Evolutionary conservation across 768 basidiomycete genomes (phyloP).

Genomic region (Leccinum broughii): DNA sequence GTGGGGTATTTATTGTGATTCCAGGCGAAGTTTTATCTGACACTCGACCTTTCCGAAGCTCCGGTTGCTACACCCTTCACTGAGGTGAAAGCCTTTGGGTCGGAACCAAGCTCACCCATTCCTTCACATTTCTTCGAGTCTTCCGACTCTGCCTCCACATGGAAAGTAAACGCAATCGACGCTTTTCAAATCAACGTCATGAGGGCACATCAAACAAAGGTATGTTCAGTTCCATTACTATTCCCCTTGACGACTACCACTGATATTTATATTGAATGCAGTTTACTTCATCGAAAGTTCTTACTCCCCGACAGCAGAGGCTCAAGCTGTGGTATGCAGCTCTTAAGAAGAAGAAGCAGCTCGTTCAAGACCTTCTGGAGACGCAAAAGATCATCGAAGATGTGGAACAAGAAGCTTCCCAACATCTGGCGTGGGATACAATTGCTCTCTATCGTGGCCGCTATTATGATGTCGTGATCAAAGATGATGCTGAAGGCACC

Average conservation of each 20-base stretch:
- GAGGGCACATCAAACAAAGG: not conserved
- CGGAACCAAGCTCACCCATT: too few species aligned
- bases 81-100: too few species aligned
- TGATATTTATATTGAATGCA: not conserved
- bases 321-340: not conserved
- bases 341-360: not conserved
- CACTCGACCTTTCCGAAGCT: too few species aligned
- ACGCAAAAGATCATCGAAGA: not conserved
- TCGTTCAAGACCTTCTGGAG: not conserved
- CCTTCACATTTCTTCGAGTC: too few species aligned
- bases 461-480: not conserved
- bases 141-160: too few species aligned
- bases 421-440: not conserved
- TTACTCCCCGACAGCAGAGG: not conserved
- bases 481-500: not conserved
- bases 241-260: too few species aligned
- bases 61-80: too few species aligned
- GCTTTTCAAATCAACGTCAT: too few species aligned
- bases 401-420: not conserved
- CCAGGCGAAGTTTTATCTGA: too few species aligned
- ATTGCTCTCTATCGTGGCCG: not conserved
- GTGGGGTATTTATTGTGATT: too few species aligned
- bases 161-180: too few species aligned
- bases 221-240: not conserved
- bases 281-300: not conserved